Evolutionary conservation across 441 rosid genomes (phyloP).

Genomic region (Brassica hybrid): DNA sequence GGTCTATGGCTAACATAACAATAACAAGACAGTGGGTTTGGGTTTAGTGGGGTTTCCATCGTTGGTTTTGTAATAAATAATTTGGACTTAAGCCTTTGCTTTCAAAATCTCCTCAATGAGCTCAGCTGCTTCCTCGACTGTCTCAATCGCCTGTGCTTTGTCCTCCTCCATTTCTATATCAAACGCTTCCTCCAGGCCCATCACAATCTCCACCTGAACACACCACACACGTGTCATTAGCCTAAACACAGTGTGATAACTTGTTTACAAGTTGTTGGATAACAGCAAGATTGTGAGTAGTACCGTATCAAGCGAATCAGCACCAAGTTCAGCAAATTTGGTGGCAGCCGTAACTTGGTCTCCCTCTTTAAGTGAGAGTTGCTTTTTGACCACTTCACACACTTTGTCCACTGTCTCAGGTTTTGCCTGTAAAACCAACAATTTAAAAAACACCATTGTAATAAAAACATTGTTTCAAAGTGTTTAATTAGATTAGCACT

Average conservation of each 20-base stretch:
- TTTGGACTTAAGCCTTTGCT: constrained; percentile 21
- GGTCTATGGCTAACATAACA: constrained; percentile 24
- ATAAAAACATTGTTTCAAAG: too few species aligned
- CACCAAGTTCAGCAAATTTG: constrained; percentile 70
- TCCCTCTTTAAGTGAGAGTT: constrained; percentile 59
- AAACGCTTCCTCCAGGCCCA: constrained; percentile 81
- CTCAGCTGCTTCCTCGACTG: constrained; percentile 80
- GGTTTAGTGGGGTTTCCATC: neutral
- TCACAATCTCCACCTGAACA: constrained; percentile 83
- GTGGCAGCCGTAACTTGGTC: constrained; percentile 53
- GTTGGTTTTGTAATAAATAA: neutral
- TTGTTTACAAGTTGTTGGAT: too few species aligned
- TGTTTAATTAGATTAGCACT: neutral
- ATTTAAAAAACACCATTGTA: too few species aligned
- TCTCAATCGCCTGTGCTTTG: constrained; percentile 62
- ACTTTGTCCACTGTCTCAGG: constrained; percentile 79
- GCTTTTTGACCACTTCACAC: constrained; percentile 70
- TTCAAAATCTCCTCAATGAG: constrained; percentile 64
- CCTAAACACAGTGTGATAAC: too few species aligned
- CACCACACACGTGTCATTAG: too few species aligned
- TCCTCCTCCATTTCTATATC: constrained; percentile 72
- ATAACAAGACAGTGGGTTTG: neutral
- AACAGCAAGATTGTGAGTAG: constrained; percentile 1
- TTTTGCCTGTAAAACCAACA: constrained; percentile 65
- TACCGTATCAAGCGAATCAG: constrained; percentile 94